Evolutionary conservation across 441 rosid species (phyloP), one percentile per base, ranked within the genome.

Genomic region (Populus trichocarpa): DNA sequence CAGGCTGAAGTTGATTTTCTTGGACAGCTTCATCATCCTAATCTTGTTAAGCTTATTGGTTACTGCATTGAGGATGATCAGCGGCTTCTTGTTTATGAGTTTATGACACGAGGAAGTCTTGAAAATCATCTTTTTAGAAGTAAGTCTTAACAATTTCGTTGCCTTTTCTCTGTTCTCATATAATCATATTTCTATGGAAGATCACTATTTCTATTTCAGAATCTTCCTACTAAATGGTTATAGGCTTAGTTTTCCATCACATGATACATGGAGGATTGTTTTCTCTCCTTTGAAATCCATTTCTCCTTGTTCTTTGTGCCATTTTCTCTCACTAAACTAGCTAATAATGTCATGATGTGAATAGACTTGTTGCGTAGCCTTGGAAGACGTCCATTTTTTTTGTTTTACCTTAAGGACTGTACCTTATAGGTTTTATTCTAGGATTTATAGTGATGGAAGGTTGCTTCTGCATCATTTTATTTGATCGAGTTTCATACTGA

Each of bases 41-140:
- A 93, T 88, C 91, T 96, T 83, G 99, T 96, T 67, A 96, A 92
- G 87, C 98, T 96, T 72, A 92, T 93, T 88, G 99, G 99, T n/a
- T 91, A 96, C 77, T 96, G 99, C 80, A 92, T 93, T 70, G 99
- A 96, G 88, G 97, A 92, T 86, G 97, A 91, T 65, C 97, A 96
- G 57, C 88, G 99, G 74, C 77, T 96, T 71, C 88, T 96, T 77
- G 97, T 94, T 69, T 96, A 96, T 77, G 99, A 96, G 77, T 92
- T 89, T 83, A 89, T 96, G 97, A 91, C 95, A 0, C 80, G 92
- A 80, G 99, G 99, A 61, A 96, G 97, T 85, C 88, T 96, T 23
- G 98, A 96, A 84, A 96, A 90, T 68, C 98, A 93, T 87, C 98
- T 96, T 72, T 92, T 96, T 80, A 91, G 99, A 78, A 92, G 97